These are phyloP conservation scores for Magnusiomyces suaveolens DNA, from an alignment of 1,139 yeast genomes.

Conservation along the genomic window DNA sequence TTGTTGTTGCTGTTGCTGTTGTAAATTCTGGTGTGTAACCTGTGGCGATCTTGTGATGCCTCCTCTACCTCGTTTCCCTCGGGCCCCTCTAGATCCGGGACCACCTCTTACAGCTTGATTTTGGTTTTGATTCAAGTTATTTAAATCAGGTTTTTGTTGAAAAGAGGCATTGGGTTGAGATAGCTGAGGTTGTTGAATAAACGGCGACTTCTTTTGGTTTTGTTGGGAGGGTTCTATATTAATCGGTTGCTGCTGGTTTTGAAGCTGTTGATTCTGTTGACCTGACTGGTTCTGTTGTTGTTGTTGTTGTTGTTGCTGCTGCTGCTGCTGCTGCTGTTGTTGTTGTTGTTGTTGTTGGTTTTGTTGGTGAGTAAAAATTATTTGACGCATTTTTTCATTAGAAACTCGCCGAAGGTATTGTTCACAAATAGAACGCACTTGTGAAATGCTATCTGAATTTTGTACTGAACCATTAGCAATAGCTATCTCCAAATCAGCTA, in stretches of 20 bases:
- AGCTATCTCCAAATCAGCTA: neutral
- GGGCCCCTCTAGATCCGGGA: neutral
- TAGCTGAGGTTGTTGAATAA: constrained; percentile 2
- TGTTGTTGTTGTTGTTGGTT: neutral
- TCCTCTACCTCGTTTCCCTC: constrained; percentile 5
- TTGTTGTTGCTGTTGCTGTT: constrained; percentile 1
- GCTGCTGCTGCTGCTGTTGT: neutral
- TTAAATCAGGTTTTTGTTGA: neutral
- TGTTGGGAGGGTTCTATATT: neutral
- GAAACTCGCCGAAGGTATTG: neutral
- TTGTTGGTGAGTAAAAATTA: neutral
- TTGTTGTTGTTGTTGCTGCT: constrained; percentile 1
- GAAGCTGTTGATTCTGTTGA: constrained; percentile 6
- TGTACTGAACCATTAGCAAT: neutral
- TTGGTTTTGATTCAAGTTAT: neutral
- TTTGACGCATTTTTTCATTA: neutral
- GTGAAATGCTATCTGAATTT: neutral
- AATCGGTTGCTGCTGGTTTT: constrained; percentile 2
- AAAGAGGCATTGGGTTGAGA: neutral
- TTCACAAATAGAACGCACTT: neutral
- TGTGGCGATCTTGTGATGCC: constrained; percentile 1
- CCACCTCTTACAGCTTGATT: neutral
- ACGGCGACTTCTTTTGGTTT: constrained; percentile 2
- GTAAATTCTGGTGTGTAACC: constrained; percentile 2
- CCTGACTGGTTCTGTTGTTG: constrained; percentile 2